Conservation (phyloP, 768 basidiomycete genomes). For the Podaxis sp. region DNA sequence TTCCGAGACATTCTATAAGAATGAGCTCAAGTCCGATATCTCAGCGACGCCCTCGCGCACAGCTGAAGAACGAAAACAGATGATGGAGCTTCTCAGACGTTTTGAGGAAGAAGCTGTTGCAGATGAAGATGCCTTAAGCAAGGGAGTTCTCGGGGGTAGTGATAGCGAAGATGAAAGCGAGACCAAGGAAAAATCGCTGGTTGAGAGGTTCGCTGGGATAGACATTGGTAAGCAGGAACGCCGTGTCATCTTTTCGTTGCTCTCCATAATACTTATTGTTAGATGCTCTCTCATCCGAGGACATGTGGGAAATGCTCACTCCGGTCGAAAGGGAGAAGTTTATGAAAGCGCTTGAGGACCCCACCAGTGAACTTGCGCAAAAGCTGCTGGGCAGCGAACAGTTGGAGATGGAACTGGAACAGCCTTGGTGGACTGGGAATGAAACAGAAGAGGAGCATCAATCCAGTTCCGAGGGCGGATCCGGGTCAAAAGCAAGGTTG, state of each 20-base stretch:
- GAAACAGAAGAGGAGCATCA: not conserved
- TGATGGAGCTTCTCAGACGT: slow-evolving; percentile 66
- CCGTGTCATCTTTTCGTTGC: not conserved
- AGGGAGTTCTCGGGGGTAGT: slow-evolving; percentile 19
- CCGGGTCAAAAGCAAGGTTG: not conserved
- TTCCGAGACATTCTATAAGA: slow-evolving; percentile 79
- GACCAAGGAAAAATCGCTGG: slow-evolving; percentile 37
- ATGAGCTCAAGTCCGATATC: slow-evolving; percentile 65
- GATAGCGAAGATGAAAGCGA: slow-evolving; percentile 32
- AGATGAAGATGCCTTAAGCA: slow-evolving; percentile 20
- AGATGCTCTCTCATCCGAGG: slow-evolving; percentile 55
- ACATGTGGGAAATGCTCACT: slow-evolving; percentile 58
- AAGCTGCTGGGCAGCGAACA: slow-evolving; percentile 57
- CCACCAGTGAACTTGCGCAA: slow-evolving; percentile 55
- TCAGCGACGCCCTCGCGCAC: slow-evolving; percentile 49
- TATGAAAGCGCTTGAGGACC: slow-evolving; percentile 52
- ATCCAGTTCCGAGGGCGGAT: not conserved
- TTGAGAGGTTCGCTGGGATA: slow-evolving; percentile 45
- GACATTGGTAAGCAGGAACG: slow-evolving; percentile 51
- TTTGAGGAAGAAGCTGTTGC: slow-evolving; percentile 59
- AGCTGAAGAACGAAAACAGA: slow-evolving; percentile 53
- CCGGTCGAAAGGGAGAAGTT: slow-evolving; percentile 60
- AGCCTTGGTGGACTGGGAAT: slow-evolving; percentile 66
- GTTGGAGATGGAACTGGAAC: slow-evolving; percentile 39
- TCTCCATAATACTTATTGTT: not conserved